phyloP scores from a whole-genome alignment of 2,329 filamentous ascomycete genomes.

The Cryoendolithus antarcticus region DNA sequence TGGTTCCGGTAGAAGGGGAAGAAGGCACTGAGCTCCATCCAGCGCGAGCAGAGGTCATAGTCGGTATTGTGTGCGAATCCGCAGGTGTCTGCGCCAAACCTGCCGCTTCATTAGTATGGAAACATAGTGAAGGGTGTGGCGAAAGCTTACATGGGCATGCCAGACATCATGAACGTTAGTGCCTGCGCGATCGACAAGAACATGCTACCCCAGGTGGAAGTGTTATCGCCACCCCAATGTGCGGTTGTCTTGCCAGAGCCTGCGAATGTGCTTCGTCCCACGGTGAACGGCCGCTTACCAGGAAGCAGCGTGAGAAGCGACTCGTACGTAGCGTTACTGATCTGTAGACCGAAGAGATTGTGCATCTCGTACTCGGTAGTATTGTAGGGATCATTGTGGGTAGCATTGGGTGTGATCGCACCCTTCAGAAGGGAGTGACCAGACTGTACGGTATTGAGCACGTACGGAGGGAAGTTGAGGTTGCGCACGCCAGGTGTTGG shows the following conservation, averaged over 20 bases:
- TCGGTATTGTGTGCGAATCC: slow-evolving; percentile 14
- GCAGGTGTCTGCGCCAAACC: slow-evolving; percentile 14
- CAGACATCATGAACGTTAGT: slow-evolving; percentile 12
- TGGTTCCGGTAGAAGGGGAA: slow-evolving; percentile 18
- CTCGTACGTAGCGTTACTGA: slow-evolving; percentile 11
- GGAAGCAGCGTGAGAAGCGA: slow-evolving; percentile 41
- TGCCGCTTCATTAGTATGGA: too few relatives aligned
- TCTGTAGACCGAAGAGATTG: slow-evolving; percentile 13
- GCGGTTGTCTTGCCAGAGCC: slow-evolving; percentile 43
- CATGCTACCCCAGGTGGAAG: slow-evolving; percentile 50
- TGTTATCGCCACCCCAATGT: slow-evolving; percentile 39
- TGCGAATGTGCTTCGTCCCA: slow-evolving; percentile 66
- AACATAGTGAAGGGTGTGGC: too few relatives aligned
- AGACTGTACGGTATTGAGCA: slow-evolving; percentile 13
- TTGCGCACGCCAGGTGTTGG: slow-evolving; percentile 13
- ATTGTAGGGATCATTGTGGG: slow-evolving; percentile 14
- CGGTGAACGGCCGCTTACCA: slow-evolving; percentile 63
- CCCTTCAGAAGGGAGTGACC: slow-evolving; percentile 13
- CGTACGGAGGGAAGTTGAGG: slow-evolving; percentile 14
- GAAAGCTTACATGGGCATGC: slow-evolving; percentile 6
- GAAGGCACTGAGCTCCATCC: slow-evolving; percentile 16
- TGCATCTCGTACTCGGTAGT: slow-evolving; percentile 15
- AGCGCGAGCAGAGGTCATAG: slow-evolving; percentile 12
- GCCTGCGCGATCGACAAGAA: slow-evolving; percentile 15
- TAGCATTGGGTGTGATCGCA: slow-evolving; percentile 12